Percentiles rank a stretch among this genome's conserved stretches.
Evolutionary conservation across 106 monocot genomes (phyloP).

Genomic region (Dendrobium officinale): DNA sequence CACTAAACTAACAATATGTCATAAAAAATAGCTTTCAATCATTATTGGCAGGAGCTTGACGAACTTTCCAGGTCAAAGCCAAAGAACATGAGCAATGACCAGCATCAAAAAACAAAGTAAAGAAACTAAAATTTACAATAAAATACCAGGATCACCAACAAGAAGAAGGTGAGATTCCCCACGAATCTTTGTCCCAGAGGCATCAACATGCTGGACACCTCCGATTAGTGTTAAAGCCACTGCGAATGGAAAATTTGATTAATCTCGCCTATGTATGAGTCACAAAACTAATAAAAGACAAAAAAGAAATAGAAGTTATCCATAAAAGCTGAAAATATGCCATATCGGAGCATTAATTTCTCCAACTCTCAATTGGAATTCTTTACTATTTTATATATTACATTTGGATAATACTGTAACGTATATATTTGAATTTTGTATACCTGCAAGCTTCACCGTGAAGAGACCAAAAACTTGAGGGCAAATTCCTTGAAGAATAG

Average conservation of each 20-base stretch:
- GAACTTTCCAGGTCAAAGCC: background rate
- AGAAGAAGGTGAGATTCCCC: constrained; percentile 98
- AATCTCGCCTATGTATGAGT: background rate
- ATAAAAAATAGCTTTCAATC: background rate
- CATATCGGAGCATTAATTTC: background rate
- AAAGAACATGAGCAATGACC: background rate
- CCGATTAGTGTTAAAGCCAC: constrained; percentile 95
- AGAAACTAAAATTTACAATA: background rate
- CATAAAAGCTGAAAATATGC: background rate
- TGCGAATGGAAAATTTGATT: constrained; percentile 13
- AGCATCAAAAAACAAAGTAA: background rate
- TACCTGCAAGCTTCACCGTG: constrained; percentile 96
- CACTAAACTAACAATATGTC: no score
- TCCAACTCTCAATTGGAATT: background rate
- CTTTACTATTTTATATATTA: background rate
- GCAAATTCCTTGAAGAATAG: constrained; percentile 85
- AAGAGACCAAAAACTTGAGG: constrained; percentile 97
- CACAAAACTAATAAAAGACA: background rate
- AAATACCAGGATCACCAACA: constrained; percentile 91
- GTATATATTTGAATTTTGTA: background rate
- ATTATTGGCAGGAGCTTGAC: background rate
- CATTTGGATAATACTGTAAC: background rate
- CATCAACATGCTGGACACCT: constrained; percentile 93
- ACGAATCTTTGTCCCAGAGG: constrained; percentile 92
- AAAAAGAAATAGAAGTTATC: background rate